These are phyloP conservation scores for Botrytis squamosa DNA, from an alignment of 2,329 filamentous ascomycete species.

Conservation along the genomic window DNA sequence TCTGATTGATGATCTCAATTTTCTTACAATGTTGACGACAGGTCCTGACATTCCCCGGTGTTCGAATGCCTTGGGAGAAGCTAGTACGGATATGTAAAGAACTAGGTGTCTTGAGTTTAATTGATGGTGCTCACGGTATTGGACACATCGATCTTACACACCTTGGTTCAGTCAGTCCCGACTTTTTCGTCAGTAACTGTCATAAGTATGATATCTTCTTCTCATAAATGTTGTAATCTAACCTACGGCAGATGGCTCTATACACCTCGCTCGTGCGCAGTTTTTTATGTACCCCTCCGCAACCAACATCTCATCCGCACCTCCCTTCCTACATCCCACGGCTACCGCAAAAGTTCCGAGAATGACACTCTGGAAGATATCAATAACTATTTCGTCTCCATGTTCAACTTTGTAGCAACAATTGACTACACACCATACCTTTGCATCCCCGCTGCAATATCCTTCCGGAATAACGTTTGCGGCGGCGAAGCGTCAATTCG, in stretches of 20 bases:
- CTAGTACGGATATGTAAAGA: slow-evolving; percentile 63
- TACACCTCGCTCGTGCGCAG: slow-evolving; percentile 75
- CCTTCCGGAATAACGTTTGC: slow-evolving; percentile 65
- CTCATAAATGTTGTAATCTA: too few species aligned
- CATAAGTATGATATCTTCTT: slow-evolving; percentile 70
- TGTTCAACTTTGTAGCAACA: slow-evolving; percentile 78
- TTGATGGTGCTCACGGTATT: slow-evolving; percentile 74
- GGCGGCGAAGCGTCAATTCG: slow-evolving; percentile 72
- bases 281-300: slow-evolving; percentile 75
- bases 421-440: slow-evolving; percentile 70
- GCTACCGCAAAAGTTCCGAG: slow-evolving; percentile 52
- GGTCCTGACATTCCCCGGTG: slow-evolving; percentile 73
- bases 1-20: neutral
- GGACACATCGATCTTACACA: slow-evolving; percentile 64
- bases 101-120: slow-evolving; percentile 65
- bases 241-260: slow-evolving; percentile 62
- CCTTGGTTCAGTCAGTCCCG: slow-evolving; percentile 58
- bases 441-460: slow-evolving; percentile 70
- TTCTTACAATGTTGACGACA: slow-evolving; percentile 47
- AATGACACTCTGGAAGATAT: slow-evolving; percentile 41
- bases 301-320: slow-evolving; percentile 76
- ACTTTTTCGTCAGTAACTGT: slow-evolving; percentile 85
- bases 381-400: slow-evolving; percentile 53
- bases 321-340: slow-evolving; percentile 77
- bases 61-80: slow-evolving; percentile 73